Evolutionary conservation across 2,329 filamentous ascomycete genomes (phyloP), one percentile per base, ranked within the genome.

Genomic region (Mariannaea elegans): DNA sequence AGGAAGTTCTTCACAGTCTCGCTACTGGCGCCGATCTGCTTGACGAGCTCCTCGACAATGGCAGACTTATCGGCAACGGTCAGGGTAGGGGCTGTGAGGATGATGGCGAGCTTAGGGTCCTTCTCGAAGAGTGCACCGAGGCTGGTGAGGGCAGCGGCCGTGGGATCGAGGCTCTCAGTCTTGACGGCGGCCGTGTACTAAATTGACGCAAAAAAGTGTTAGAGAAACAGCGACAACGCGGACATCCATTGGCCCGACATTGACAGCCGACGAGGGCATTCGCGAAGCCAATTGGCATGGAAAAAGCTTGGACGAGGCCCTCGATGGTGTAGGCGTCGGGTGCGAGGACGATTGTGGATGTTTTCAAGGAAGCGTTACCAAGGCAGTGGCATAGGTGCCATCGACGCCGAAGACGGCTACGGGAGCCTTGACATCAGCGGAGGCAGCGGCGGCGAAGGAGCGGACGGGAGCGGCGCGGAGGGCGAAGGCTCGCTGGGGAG

Each of bases 171-270:
- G 70, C 87, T 82, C 63, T 90, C 90, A 70, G 89, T 87, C 87
- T 98, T 99, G 77, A 90, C 88, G 72, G 94, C 93, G 66, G 95
- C 95, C 68, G 94, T 98, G 89, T 97, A 99, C 95, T 99, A 74
- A 80, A 81, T 71, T 72, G 67, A 71, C 65, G 66, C 71, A 70
- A 67, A 71, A 71, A 71, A 64, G 68, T 65, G 61, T 44, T n/a
- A 24, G 69, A 58, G 59, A 60, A 50, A 58, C 49, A 56, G 62
- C 61, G 68, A 60, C 66, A 65, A 64, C 62, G 50, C 19, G 48
- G 62, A 61, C 41, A 63, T 67, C 67, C 62, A 71, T 67, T 71
- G 59, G 59, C 59, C 65, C 61, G 66, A 49, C 32, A 48, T 39
- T 36, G 34, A 23, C 45, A 12, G 21, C 29, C 65, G 53, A 38